Conservation (phyloP, 2,329 filamentous ascomycete species). For the Diaporthe aspalathi region DNA sequence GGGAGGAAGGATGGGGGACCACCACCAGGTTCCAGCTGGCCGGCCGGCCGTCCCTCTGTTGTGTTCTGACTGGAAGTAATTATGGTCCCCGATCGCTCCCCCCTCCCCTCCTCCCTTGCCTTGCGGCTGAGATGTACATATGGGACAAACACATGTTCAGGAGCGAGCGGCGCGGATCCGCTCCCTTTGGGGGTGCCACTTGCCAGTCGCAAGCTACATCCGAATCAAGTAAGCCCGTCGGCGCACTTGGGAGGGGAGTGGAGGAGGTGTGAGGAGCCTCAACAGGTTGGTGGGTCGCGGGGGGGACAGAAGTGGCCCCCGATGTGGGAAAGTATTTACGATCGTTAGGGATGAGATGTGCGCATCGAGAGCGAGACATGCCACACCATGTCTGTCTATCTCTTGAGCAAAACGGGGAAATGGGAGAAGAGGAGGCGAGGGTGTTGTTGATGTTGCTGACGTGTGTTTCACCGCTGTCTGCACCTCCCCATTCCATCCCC, state of each 20-base stretch:
- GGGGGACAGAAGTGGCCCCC: slow-evolving; percentile 3
- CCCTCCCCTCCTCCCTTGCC: too few species aligned
- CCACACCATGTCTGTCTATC: background rate
- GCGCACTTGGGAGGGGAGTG: slow-evolving; percentile 10
- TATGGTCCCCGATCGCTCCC: too few species aligned
- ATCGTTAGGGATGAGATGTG: background rate
- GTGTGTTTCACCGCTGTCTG: background rate
- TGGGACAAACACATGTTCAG: slow-evolving; percentile 8
- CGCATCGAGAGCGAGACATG: background rate
- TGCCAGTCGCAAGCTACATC: too few species aligned
- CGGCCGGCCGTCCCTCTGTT: too few species aligned
- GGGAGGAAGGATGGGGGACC: too few species aligned
- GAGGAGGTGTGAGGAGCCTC: slow-evolving; percentile 10
- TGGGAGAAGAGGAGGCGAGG: background rate
- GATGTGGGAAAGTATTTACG: too few species aligned
- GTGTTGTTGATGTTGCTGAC: background rate
- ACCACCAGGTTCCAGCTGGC: too few species aligned
- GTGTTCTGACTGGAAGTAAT: too few species aligned
- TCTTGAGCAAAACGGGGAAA: too few species aligned
- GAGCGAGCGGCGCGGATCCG: background rate
- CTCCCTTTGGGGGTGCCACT: background rate
- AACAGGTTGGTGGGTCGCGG: background rate
- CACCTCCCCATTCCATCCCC: background rate
- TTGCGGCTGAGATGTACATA: background rate
- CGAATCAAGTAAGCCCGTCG: too few species aligned